Conservation (phyloP, 106 monocot genomes). For the Chionographis japonica region DNA sequence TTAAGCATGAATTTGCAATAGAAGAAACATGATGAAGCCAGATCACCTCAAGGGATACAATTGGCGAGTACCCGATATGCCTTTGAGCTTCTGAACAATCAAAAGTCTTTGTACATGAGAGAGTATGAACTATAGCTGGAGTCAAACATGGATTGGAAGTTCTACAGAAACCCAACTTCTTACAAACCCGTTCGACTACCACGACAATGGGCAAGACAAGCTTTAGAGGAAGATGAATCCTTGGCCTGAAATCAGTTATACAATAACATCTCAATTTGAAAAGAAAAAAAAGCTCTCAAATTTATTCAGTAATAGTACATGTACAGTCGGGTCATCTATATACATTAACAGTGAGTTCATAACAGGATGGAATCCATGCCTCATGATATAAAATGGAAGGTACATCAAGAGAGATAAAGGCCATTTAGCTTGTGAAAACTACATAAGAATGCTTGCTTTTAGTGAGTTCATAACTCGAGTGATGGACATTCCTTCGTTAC, state of each 20-base stretch:
- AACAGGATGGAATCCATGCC: neutral
- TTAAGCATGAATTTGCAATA: neutral
- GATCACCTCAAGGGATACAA: conserved; percentile 64
- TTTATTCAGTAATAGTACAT: neutral
- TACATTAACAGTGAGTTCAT: neutral
- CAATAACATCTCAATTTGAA: conserved; percentile 1
- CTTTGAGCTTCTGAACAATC: conserved; percentile 66
- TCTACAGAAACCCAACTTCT: conserved; percentile 26
- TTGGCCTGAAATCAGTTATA: conserved; percentile 52
- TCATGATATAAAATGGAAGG: no score
- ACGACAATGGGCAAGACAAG: conserved; percentile 28
- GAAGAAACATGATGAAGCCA: neutral
- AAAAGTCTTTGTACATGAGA: conserved; percentile 70
- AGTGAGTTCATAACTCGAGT: no score
- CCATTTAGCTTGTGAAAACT: no score
- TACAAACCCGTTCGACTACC: conserved; percentile 26
- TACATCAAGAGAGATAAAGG: no score
- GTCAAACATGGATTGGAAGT: conserved; percentile 16
- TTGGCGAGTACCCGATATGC: conserved; percentile 61
- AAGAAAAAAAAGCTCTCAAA: neutral
- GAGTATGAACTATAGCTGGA: conserved; percentile 24
- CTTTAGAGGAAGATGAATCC: conserved; percentile 54
- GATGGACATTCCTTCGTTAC: no score
- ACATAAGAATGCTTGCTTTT: no score
- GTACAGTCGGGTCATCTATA: no score